Evolutionary conservation across 129 eudicot species (phyloP).

Genomic region (Calendula officinalis): DNA sequence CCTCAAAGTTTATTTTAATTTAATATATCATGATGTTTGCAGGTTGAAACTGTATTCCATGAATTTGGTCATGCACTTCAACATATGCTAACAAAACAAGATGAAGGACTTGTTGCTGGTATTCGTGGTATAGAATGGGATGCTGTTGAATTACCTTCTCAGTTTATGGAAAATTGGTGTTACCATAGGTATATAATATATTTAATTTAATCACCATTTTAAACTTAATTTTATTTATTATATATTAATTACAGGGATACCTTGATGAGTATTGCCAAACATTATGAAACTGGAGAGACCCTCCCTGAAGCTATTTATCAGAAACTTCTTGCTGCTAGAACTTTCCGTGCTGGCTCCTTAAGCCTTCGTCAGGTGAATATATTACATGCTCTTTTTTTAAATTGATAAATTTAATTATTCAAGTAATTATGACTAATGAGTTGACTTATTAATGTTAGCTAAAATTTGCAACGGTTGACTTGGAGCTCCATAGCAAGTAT

Average conservation of each 20-base stretch:
- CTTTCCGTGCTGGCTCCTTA: slow-evolving; percentile 85
- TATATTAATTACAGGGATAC: slow-evolving; percentile 69
- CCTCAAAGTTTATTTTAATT: too few relatives aligned
- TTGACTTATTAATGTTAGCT: slow-evolving; percentile 42
- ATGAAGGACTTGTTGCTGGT: slow-evolving; percentile 98
- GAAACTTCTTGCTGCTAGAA: slow-evolving; percentile 93
- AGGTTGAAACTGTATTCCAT: slow-evolving; percentile 99
- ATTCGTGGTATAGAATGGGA: slow-evolving; percentile 98
- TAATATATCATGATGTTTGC: too few relatives aligned
- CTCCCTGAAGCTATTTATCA: slow-evolving; percentile 81
- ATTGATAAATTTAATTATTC: background rate
- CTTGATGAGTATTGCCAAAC: slow-evolving; percentile 89
- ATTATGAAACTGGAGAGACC: slow-evolving; percentile 86
- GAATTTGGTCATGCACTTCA: slow-evolving; percentile 99
- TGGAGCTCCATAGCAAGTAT: slow-evolving; percentile 80
- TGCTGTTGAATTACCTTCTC: slow-evolving; percentile 99
- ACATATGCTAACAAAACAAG: slow-evolving; percentile 97
- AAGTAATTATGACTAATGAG: background rate
- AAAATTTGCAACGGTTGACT: slow-evolving; percentile 70
- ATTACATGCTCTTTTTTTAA: background rate
- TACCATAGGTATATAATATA: slow-evolving; percentile 81
- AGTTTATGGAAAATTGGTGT: slow-evolving; percentile 99
- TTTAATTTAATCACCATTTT: too few relatives aligned
- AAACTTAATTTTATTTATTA: too few relatives aligned
- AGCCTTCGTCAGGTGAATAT: slow-evolving; percentile 87